Base-by-base conservation (phyloP, 768 basidiomycete species). In the Paxillus involutus region DNA sequence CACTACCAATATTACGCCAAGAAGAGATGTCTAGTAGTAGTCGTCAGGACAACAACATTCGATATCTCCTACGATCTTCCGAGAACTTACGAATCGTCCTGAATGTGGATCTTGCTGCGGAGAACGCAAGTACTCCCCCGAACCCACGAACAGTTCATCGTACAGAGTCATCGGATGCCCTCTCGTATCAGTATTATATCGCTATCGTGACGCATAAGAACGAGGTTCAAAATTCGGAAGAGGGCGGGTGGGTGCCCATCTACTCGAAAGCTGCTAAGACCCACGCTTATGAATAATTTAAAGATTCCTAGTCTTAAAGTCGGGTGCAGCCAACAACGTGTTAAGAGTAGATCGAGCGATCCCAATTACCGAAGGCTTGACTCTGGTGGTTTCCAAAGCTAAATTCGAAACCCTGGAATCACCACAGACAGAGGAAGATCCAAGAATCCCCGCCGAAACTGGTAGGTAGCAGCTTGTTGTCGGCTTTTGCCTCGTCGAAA, bases 341-440 rank as follows among this genome's bases (percentile, higher is more conserved):
- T n/a, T 37, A 8, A 48, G 45, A 40, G 50, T 58, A 4, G 30
- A 63, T 4, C 59, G 59, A 11, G 60, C 50, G 1, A 42, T 81
- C n/a, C 85, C 85, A 3, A 79, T 90, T 32, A 76, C 79, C 49
- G 77, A 75, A 10, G 68, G 74, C 33, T 82, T 88, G 60, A 70
- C 75, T 5, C 75, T 88, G 37, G 66, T 73, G 9, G 81, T 88
- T 69, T 77, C 83, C 2, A 86, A 89, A 62, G 73, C 78, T 39
- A 73, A 71, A 29, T 71, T 72, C 12, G 61, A 59, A 39, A 75
- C 76, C 0, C 52, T 74, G 16, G 74, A 80, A 49, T 59, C 74
- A 8, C 62, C 62, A 37, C 49, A 63, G 7, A 13, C 45, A 30
- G 45, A 74, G 4, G 59, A 59, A 3, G 51, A 30, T 52, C 66